A percentile compares a stretch with the other conserved stretches of the same genome.
phyloP scores from a whole-genome alignment of 148 eudicot genomes.

The Amaranthus hypochondriacus region DNA sequence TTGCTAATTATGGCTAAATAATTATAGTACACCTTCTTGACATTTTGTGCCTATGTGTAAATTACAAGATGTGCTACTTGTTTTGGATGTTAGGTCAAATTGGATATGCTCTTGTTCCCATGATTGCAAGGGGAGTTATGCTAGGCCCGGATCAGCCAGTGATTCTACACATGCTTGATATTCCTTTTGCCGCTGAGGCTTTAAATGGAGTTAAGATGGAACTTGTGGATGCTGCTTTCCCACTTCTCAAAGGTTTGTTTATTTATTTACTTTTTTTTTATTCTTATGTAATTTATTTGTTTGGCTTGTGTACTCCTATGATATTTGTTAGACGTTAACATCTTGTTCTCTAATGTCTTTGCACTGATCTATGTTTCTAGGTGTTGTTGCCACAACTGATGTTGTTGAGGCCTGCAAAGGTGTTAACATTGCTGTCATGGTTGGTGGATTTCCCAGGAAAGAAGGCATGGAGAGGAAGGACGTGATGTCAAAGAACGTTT shows the following conservation, averaged over 20 bases:
- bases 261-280: neutral
- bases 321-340: neutral
- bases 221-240: conserved; percentile 92
- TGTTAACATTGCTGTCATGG: conserved; percentile 85
- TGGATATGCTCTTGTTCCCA: conserved; percentile 88
- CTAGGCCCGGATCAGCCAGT: conserved; percentile 81
- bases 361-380: conserved; percentile 25
- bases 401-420: conserved; percentile 91
- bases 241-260: conserved; percentile 70
- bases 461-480: conserved; percentile 98
- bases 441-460: conserved; percentile 95
- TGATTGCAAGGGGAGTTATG: conserved; percentile 95
- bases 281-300: no score
- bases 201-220: conserved; percentile 90
- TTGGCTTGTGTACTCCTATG: no score
- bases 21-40: neutral
- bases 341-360: neutral
- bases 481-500: conserved; percentile 92
- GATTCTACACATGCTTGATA: conserved; percentile 92
- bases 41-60: neutral
- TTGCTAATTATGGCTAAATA: neutral
- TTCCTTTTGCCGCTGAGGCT: conserved; percentile 93
- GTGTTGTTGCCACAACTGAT: conserved; percentile 94
- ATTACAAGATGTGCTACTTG: conserved; percentile 5
- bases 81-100: conserved; percentile 59